Conservation (phyloP, 768 basidiomycete genomes). For the Lactarius sp. region DNA sequence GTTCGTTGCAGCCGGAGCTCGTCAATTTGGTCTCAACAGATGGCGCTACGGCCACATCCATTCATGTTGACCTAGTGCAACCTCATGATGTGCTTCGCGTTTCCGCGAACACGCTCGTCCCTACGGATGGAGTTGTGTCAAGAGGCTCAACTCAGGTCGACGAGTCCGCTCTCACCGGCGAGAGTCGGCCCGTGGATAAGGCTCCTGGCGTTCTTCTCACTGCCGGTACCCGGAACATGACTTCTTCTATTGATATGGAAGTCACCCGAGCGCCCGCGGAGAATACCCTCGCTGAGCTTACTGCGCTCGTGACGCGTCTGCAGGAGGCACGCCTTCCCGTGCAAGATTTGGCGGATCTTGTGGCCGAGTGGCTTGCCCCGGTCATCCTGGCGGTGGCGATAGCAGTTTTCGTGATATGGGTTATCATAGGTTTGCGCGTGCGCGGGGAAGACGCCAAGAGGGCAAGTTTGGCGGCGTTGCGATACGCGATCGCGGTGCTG, state of each 20-base stretch:
- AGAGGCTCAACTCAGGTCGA: constrained; percentile 37
- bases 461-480: constrained; percentile 38
- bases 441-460: constrained; percentile 27
- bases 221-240: constrained; percentile 38
- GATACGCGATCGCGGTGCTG: constrained; percentile 48
- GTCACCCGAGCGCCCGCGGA: constrained; percentile 37
- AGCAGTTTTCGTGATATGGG: constrained; percentile 37
- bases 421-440: constrained; percentile 33
- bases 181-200: constrained; percentile 38
- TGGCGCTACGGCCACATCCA: constrained; percentile 18
- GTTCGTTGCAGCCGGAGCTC: constrained; percentile 32
- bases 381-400: constrained; percentile 40
- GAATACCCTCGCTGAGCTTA: constrained; percentile 39
- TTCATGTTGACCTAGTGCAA: constrained; percentile 35
- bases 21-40: constrained; percentile 33
- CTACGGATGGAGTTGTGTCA: constrained; percentile 38
- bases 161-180: constrained; percentile 43
- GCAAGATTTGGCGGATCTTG: constrained; percentile 45
- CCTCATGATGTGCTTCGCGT: constrained; percentile 37
- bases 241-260: constrained; percentile 34
- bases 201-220: constrained; percentile 32
- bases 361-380: constrained; percentile 48
- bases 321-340: constrained; percentile 36
- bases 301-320: constrained; percentile 35
- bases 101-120: constrained; percentile 33